phyloP scores from a whole-genome alignment of 2,329 filamentous ascomycete species.

The Ceratocystis diversiconidia region DNA sequence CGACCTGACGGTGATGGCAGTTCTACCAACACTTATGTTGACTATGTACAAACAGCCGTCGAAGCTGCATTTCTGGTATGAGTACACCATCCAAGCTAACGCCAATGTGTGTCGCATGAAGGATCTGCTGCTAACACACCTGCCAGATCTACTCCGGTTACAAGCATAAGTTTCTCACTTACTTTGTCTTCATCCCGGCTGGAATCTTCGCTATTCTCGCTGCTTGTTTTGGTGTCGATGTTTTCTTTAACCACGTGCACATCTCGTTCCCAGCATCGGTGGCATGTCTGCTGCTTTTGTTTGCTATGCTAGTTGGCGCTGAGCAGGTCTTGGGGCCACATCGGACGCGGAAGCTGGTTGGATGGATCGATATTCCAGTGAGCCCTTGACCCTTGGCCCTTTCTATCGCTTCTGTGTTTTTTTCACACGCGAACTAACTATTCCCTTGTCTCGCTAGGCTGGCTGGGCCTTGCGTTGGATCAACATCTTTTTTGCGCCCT shows the following conservation, averaged over 20 bases:
- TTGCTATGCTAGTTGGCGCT: conserved; percentile 34
- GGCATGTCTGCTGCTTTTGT: conserved; percentile 41
- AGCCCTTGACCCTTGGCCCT: conserved; percentile 16
- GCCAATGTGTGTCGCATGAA: background rate
- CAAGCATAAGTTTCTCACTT: conserved; percentile 21
- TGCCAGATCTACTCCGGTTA: background rate
- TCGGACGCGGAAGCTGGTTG: conserved; percentile 34
- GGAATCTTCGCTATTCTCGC: conserved; percentile 30
- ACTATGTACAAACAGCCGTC: background rate
- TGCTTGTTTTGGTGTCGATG: conserved; percentile 32
- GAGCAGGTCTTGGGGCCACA: conserved; percentile 35
- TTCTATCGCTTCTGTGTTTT: background rate
- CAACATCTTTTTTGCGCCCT: conserved; percentile 43
- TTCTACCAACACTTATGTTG: background rate
- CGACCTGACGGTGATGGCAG: background rate
- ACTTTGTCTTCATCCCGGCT: conserved; percentile 39
- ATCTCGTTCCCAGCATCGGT: conserved; percentile 47
- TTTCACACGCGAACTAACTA: background rate
- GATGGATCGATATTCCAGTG: conserved; percentile 40
- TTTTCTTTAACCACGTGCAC: conserved; percentile 31
- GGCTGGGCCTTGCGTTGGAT: conserved; percentile 46
- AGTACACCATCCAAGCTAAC: background rate
- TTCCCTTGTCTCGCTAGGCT: conserved; percentile 27
- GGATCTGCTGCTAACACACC: background rate
- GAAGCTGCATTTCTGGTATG: background rate